Percentiles rank a stretch among this genome's conserved stretches.
phyloP scores from a whole-genome alignment of 2,329 filamentous ascomycete genomes.

The Emmonsiellopsis sp. region DNA sequence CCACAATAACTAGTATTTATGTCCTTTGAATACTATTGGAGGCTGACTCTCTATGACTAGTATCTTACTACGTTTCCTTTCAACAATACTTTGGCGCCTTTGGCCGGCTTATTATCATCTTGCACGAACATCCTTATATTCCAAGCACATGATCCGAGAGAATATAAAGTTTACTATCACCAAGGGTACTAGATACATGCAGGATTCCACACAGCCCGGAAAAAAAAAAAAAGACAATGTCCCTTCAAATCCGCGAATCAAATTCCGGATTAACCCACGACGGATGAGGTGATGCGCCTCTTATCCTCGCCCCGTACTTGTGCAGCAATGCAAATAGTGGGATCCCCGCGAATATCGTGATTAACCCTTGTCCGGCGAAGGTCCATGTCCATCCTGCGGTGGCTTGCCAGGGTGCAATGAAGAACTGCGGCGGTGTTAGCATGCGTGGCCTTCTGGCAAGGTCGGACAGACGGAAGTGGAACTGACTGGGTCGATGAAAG shows the following conservation, averaged over 20 bases:
- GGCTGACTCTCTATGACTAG: too few species aligned
- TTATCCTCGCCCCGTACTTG: slow-evolving; percentile 30
- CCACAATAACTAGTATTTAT: too few species aligned
- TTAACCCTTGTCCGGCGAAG: slow-evolving; percentile 41
- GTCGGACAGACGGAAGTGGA: background rate
- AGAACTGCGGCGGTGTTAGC: slow-evolving; percentile 30
- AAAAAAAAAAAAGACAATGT: too few species aligned
- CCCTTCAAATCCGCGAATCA: slow-evolving; percentile 7
- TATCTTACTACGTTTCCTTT: too few species aligned
- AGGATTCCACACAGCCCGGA: too few species aligned
- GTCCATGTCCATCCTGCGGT: slow-evolving; percentile 43
- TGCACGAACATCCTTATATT: too few species aligned
- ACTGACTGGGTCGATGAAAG: slow-evolving; percentile 37
- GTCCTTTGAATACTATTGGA: too few species aligned
- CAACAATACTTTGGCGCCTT: too few species aligned
- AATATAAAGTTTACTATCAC: too few species aligned
- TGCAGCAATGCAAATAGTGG: slow-evolving; percentile 33
- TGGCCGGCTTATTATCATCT: too few species aligned
- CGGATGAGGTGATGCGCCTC: slow-evolving; percentile 29
- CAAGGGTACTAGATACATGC: too few species aligned
- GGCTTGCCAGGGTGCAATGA: slow-evolving; percentile 42
- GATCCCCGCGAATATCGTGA: slow-evolving; percentile 34
- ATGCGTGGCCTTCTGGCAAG: background rate
- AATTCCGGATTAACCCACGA: slow-evolving; percentile 41
- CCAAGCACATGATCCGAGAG: too few species aligned